phyloP scores from a whole-genome alignment of 345 rosid species.

The Lepidium africanum region DNA sequence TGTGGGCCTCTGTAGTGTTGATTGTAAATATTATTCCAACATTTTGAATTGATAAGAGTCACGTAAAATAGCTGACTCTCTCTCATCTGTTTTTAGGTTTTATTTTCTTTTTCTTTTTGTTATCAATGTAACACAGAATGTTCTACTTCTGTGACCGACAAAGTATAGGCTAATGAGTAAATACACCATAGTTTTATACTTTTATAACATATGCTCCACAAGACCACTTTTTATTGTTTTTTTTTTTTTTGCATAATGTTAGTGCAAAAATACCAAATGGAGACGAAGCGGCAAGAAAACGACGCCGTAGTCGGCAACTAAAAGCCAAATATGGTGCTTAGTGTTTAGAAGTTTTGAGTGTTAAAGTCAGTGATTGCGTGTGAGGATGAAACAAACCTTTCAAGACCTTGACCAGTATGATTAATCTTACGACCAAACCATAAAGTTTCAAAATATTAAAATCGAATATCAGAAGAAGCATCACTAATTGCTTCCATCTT shows the following conservation, averaged over 20 bases:
- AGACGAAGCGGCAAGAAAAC: neutral
- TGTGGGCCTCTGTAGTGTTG: neutral
- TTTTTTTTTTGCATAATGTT: neutral
- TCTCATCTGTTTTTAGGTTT: neutral
- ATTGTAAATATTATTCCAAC: neutral
- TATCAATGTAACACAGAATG: too few species aligned
- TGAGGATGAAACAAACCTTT: constrained; percentile 15
- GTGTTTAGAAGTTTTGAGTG: neutral
- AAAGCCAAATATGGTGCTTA: neutral
- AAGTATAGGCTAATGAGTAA: too few species aligned
- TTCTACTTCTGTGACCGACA: too few species aligned
- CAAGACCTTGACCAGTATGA: constrained; percentile 5
- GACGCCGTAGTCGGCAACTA: constrained; percentile 12
- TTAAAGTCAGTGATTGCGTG: constrained; percentile 17
- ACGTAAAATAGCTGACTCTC: neutral
- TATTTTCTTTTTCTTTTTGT: too few species aligned
- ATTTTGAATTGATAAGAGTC: neutral
- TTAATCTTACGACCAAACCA: neutral
- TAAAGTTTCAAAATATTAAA: neutral
- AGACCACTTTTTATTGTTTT: neutral
- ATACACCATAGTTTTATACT: too few species aligned
- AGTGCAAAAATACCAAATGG: neutral
- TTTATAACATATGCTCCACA: too few species aligned
- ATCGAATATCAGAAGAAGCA: neutral
- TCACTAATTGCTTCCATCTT: constrained; percentile 12